A percentile compares a stretch with the other conserved stretches of the same genome.
These are phyloP conservation scores for Malus hybrid DNA, from an alignment of 331 rosid genomes.

Conservation along the genomic window DNA sequence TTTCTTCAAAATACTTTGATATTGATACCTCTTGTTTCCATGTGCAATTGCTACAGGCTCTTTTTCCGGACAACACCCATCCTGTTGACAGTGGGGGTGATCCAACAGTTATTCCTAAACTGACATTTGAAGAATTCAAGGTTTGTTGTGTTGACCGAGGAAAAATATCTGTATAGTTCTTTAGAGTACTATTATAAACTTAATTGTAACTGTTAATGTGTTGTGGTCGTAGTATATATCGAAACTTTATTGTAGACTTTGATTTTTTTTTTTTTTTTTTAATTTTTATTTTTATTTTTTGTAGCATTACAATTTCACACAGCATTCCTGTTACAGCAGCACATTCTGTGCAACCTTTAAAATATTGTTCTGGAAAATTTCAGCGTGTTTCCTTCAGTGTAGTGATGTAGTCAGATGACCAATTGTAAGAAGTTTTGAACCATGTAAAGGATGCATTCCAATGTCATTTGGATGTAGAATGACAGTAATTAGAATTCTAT, in stretches of 20 bases:
- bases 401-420: not conserved
- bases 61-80: conserved; percentile 86
- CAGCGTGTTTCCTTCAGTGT: not conserved
- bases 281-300: not conserved
- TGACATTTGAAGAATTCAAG: conserved; percentile 84
- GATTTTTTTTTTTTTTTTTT: not conserved
- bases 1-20: not conserved
- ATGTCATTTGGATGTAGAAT: not conserved
- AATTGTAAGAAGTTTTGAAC: not conserved
- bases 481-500: not conserved
- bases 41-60: conserved; percentile 49
- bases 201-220: not conserved
- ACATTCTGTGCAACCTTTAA: not conserved
- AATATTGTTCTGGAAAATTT: not conserved
- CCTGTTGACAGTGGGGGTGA: conserved; percentile 99
- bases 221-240: not conserved
- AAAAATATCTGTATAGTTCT: not conserved
- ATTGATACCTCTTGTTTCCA: not conserved
- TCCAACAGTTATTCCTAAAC: conserved; percentile 81
- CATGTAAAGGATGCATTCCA: not conserved
- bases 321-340: not conserved
- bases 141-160: conserved; percentile 25
- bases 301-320: not conserved
- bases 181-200: not conserved
- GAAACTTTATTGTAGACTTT: not conserved